These are phyloP conservation scores for Diplotaxis tenuifolia DNA, from an alignment of 345 rosid genomes.

Conservation along the genomic window DNA sequence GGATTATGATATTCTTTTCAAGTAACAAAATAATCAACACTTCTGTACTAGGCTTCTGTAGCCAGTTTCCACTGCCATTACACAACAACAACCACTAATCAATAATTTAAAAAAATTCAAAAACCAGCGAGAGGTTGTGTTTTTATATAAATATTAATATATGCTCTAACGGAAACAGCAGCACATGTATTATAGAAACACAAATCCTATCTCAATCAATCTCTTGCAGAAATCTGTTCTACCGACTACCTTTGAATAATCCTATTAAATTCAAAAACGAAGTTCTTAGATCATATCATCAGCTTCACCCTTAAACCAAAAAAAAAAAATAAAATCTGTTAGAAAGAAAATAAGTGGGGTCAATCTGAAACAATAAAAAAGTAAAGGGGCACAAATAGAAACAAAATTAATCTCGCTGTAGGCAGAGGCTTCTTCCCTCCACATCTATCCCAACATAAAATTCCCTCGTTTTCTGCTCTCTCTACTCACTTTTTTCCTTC, in stretches of 20 bases:
- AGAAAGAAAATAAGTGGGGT: conserved; percentile 28
- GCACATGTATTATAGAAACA: conserved; percentile 27
- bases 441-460: conserved; percentile 63
- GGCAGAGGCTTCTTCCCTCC: conserved; percentile 62
- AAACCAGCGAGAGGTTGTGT: neutral
- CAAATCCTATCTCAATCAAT: conserved; percentile 7
- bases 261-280: neutral
- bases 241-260: conserved; percentile 27
- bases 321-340: neutral
- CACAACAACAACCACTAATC: conserved; percentile 11
- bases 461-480: conserved; percentile 69
- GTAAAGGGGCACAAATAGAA: conserved; percentile 29
- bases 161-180: conserved; percentile 33
- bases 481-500: conserved; percentile 15
- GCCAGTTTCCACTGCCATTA: conserved; percentile 5
- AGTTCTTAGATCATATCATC: conserved; percentile 12
- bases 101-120: neutral
- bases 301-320: neutral
- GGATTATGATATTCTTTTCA: neutral
- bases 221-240: conserved; percentile 30
- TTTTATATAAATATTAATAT: neutral
- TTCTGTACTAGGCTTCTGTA: neutral
- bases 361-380: conserved; percentile 21
- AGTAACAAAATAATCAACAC: conserved; percentile 3
- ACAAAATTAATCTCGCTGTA: conserved; percentile 16